Evolutionary conservation across 495 filamentous ascomycete genomes (phyloP), one percentile per base, ranked within the genome.

Genomic region (Halenospora varia): DNA sequence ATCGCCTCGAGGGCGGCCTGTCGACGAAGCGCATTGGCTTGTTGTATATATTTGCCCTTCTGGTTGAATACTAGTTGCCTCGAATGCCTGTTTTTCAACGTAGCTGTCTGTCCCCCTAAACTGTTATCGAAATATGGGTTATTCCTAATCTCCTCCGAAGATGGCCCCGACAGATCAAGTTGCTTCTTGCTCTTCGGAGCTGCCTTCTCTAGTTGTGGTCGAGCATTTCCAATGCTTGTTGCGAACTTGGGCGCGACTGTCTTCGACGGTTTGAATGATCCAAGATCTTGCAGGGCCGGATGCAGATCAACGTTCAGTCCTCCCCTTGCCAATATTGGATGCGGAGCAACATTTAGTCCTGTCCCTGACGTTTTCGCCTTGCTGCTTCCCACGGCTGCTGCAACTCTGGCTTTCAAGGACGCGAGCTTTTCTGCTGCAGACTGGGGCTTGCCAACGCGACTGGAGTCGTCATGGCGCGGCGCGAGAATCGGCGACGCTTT

Each of bases 21-120:
- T 59, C 89, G 79, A 45, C 94, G 83, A 19, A 96, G 75, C 59
- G 90, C 91, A 68, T 88, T 90, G 1, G 88, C 95, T 69, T 97
- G 93, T 59, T 88, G 84, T 51, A 97, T 95, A 65, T 95, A 97
- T 80, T 97, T 97, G 50, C 94, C 94, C 69, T 96, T 96, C 64
- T 92, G 86, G 72, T 97, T 96, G 78, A 98, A 97, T 10, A 90
- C 70, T 18, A 98, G 80, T 62, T 90, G 83, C 44, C 88, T 83
- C 1, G 88, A 76, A 52, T 87, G 75, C 39, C 90, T 80, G 20
- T 78, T 78, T 49, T 77, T 88, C 23, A 80, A 79, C 8, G 82
- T 75, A 2, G 83, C 82, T 18, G 80, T 78, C 61, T 87, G 83
- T 2, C 80, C 79, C 26, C 82, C 82, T 3, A 91, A 68, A 65